Evolutionary conservation across 2,329 filamentous ascomycete species (phyloP), one percentile per base, ranked within the genome.

Genomic region (Cladosporium sp.): DNA sequence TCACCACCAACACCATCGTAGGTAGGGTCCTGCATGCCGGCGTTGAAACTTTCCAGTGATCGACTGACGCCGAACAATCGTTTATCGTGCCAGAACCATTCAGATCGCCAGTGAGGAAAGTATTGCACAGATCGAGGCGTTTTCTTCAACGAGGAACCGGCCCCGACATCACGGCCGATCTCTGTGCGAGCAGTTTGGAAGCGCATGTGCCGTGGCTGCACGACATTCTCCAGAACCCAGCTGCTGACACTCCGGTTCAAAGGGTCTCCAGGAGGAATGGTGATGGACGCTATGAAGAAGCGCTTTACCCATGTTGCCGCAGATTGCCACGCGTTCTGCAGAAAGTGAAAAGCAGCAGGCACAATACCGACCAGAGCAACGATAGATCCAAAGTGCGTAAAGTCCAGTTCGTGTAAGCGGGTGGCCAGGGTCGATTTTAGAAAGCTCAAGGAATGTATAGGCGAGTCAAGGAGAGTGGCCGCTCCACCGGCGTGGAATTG

Each of bases 1-100:
- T 66, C 65, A 7, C 65, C 65, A 5, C 65, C 65, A 38, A 67
- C 59, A 5, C 64, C 65, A 55, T 67, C 65, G 49, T 66, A 67
- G 2, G 51, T 64, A 17, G 64, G 58, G 54, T 67, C 65, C 17
- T 49, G 60, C 55, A 64, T 62, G 14, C 58, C 59, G 20, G 61
- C 49, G 3, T 52, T 56, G 60, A 67, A 65, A n/a, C 58, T 65
- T 5, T 67, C 58, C 11, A 65, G 55, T 5, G 59, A 59, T 14
- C 64, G 61, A 12, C 34, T 59, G 25, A 63, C 61, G 19, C 55
- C 58, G n/a, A 67, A 64, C 2, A 67, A 51, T 17, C 47, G 51
- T 8, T 43, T 55, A 1, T 45, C 61, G 49, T 67, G 56, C 60
- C 61, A 61, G 50, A 67, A 66, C 65, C 65, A 67, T 9, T 61